phyloP scores from a whole-genome alignment of 1,284 basidiomycete species.

The Sphagnurus paluster region DNA sequence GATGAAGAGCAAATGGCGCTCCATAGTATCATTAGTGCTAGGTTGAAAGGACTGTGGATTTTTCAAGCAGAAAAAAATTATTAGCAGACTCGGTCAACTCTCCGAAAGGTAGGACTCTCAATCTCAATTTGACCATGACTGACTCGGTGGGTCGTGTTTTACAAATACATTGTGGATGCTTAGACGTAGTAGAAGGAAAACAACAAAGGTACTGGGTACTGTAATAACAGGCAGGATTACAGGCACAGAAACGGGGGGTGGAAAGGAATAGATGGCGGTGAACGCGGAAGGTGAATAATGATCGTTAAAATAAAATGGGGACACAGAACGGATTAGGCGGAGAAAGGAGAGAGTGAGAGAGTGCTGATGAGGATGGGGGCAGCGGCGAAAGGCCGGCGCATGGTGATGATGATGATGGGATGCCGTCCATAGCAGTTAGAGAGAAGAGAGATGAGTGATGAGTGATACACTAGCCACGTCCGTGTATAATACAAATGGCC shows the following conservation, averaged over 20 bases:
- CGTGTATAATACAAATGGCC: slow-evolving; percentile 12
- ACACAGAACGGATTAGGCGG: neutral
- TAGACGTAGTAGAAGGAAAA: slow-evolving; percentile 2
- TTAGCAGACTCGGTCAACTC: too few species aligned
- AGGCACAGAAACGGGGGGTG: slow-evolving; percentile 7
- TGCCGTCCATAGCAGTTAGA: slow-evolving; percentile 6
- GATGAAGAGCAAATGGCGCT: too few species aligned
- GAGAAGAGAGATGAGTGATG: too few species aligned
- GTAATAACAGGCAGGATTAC: slow-evolving; percentile 6
- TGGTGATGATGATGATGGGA: neutral
- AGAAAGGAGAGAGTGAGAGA: neutral
- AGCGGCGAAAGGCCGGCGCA: too few species aligned
- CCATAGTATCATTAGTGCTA: too few species aligned
- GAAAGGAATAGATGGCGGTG: slow-evolving; percentile 5
- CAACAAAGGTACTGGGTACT: slow-evolving; percentile 1
- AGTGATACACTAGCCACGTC: slow-evolving; percentile 4
- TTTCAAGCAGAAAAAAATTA: too few species aligned
- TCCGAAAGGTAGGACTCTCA: too few species aligned
- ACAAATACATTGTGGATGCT: slow-evolving; percentile 10
- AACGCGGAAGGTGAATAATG: slow-evolving; percentile 13
- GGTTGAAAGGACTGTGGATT: too few species aligned
- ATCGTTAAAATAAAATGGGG: slow-evolving; percentile 10
- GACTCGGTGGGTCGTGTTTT: neutral
- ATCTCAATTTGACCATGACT: neutral
- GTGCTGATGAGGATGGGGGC: neutral